Conservation (phyloP, 495 filamentous ascomycete species). For the Hyaloscypha bicolor region DNA sequence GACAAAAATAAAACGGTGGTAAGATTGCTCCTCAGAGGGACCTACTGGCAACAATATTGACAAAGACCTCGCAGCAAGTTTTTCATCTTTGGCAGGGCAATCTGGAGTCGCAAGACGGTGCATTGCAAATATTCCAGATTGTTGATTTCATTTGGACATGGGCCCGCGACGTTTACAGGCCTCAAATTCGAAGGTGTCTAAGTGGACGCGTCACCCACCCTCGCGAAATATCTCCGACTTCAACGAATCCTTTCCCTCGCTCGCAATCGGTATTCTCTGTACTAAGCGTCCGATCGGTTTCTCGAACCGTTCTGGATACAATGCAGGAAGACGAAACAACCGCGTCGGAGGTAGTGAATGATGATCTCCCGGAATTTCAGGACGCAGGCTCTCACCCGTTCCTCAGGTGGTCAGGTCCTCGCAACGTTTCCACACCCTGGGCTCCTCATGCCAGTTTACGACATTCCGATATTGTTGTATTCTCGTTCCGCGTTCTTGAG, state of each 20-base stretch:
- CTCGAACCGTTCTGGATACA: slow-evolving; percentile 1
- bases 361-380: background rate
- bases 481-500: slow-evolving; percentile 18
- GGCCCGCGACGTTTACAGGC: slow-evolving; percentile 16
- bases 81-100: slow-evolving; percentile 7
- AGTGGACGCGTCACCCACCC: background rate
- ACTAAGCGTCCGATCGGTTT: slow-evolving; percentile 1
- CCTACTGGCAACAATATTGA: background rate
- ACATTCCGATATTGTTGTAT: slow-evolving; percentile 15
- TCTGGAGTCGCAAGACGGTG: slow-evolving; percentile 14
- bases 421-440: slow-evolving; percentile 8
- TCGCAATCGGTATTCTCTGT: slow-evolving; percentile 8
- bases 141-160: slow-evolving; percentile 20
- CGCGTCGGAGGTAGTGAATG: background rate
- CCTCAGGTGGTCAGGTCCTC: slow-evolving; percentile 9
- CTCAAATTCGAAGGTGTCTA: slow-evolving; percentile 14
- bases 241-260: slow-evolving; percentile 4
- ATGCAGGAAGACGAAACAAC: slow-evolving; percentile 5
- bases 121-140: slow-evolving; percentile 17
- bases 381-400: slow-evolving; percentile 15
- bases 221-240: slow-evolving; percentile 13
- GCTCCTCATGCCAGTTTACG: slow-evolving; percentile 4
- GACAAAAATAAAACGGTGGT: slow-evolving; percentile 3
- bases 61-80: slow-evolving; percentile 4
- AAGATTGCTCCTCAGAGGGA: background rate